A percentile compares a stretch with the other conserved stretches of the same genome.
Evolutionary conservation across 2,329 filamentous ascomycete species (phyloP).

Genomic region (Chaetomiaceae sp.): DNA sequence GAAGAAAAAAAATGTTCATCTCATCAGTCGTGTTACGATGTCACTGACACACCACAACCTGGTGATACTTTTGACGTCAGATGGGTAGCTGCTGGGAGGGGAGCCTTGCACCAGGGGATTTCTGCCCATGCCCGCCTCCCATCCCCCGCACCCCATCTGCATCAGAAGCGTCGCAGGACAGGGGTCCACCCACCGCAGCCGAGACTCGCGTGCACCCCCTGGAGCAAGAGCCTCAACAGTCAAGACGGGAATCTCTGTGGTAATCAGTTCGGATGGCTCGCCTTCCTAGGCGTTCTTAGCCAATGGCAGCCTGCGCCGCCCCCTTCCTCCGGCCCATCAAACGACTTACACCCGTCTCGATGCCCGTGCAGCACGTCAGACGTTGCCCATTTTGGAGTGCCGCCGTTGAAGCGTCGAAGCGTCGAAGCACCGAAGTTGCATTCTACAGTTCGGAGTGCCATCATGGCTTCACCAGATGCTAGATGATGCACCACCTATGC

Average conservation of each 20-base stretch:
- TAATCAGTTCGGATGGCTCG: conserved; percentile 8
- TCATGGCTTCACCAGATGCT: conserved; percentile 4
- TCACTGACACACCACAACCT: too few species aligned
- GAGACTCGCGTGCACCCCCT: conserved; percentile 17
- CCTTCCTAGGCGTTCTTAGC: conserved; percentile 21
- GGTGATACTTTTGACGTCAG: background rate
- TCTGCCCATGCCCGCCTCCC: too few species aligned
- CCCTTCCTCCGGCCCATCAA: conserved; percentile 29
- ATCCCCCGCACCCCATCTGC: conserved; percentile 32
- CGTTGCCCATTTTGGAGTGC: conserved; percentile 16
- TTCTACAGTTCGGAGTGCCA: background rate
- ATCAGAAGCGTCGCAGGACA: conserved; percentile 47
- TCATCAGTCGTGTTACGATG: background rate
- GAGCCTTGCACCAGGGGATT: too few species aligned
- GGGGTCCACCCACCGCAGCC: conserved; percentile 30
- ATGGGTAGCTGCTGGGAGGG: too few species aligned
- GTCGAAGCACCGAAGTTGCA: background rate
- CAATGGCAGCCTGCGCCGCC: conserved; percentile 26
- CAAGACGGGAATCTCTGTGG: conserved; percentile 7
- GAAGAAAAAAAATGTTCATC: background rate
- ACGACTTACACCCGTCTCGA: conserved; percentile 29
- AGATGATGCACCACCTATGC: background rate
- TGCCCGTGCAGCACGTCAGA: conserved; percentile 26
- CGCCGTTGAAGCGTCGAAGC: conserved; percentile 10
- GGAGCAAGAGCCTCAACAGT: conserved; percentile 26